phyloP scores from a whole-genome alignment of 805 yeast species.

The Schwanniomyces occidentalis region DNA sequence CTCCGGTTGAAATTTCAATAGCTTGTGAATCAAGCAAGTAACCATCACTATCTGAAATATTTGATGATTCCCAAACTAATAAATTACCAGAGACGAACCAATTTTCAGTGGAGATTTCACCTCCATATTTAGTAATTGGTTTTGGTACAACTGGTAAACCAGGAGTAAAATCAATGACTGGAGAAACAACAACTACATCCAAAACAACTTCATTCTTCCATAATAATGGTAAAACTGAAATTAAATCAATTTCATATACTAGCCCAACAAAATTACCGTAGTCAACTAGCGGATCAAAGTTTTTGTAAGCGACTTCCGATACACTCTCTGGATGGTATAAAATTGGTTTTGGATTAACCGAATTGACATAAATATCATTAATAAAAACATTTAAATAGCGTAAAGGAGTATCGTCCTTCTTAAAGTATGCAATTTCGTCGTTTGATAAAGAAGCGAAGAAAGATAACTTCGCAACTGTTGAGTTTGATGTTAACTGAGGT shows the following conservation, averaged over 20 bases:
- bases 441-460: constrained; percentile 28
- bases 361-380: constrained; percentile 18
- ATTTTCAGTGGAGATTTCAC: constrained; percentile 13
- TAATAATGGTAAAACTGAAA: constrained; percentile 25
- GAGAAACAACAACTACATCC: constrained; percentile 25
- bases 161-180: constrained; percentile 16
- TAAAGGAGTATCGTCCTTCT: constrained; percentile 23
- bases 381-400: constrained; percentile 26
- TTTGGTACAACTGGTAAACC: constrained; percentile 15
- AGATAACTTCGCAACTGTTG: constrained; percentile 22
- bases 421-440: constrained; percentile 21
- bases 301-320: constrained; percentile 13
- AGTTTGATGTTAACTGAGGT: constrained; percentile 21
- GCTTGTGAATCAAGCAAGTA: constrained; percentile 15
- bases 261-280: constrained; percentile 26
- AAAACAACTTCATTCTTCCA: constrained; percentile 23
- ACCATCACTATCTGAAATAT: constrained; percentile 17
- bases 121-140: constrained; percentile 16
- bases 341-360: constrained; percentile 28
- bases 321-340: constrained; percentile 24
- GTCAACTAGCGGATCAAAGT: constrained; percentile 27
- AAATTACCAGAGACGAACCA: constrained; percentile 30
- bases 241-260: constrained; percentile 25
- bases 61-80: constrained; percentile 22
- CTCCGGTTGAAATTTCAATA: constrained; percentile 18